Evolutionary conservation across 306 rosid species (phyloP).

Genomic region (Cicer yamashitae): DNA sequence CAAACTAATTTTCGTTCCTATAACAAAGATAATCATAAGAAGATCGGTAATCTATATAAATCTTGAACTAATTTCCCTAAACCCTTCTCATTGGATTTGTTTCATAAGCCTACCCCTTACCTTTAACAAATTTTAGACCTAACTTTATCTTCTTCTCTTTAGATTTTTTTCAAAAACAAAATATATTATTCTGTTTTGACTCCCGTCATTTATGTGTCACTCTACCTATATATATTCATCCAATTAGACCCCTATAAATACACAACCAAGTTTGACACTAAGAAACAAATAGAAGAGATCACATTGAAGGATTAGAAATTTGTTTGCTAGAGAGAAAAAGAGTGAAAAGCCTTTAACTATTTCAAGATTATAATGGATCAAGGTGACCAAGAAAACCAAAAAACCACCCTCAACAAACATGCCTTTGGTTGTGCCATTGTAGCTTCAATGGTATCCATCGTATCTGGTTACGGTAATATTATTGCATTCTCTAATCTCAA

Average conservation of each 20-base stretch:
- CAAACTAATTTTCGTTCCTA: too few relatives aligned
- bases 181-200: background rate
- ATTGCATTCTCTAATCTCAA: background rate
- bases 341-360: background rate
- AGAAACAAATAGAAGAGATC: background rate
- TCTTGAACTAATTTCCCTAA: background rate
- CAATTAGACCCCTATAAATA: background rate
- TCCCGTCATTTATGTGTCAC: background rate
- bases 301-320: background rate
- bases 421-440: constrained; percentile 68
- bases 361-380: background rate
- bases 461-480: constrained; percentile 63
- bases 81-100: background rate
- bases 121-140: constrained; percentile 18
- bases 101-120: background rate
- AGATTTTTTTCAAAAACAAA: background rate
- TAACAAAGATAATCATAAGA: background rate
- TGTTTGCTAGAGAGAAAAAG: background rate
- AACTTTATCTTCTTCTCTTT: background rate
- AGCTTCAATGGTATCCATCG: constrained; percentile 76
- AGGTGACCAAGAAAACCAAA: constrained; percentile 11
- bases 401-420: constrained; percentile 54
- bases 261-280: background rate
- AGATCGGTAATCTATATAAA: background rate
- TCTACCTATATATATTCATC: background rate